Evolutionary conservation across 1,139 yeast genomes (phyloP), one percentile per base, ranked within the genome.

Genomic region (Taphrina populina): DNA sequence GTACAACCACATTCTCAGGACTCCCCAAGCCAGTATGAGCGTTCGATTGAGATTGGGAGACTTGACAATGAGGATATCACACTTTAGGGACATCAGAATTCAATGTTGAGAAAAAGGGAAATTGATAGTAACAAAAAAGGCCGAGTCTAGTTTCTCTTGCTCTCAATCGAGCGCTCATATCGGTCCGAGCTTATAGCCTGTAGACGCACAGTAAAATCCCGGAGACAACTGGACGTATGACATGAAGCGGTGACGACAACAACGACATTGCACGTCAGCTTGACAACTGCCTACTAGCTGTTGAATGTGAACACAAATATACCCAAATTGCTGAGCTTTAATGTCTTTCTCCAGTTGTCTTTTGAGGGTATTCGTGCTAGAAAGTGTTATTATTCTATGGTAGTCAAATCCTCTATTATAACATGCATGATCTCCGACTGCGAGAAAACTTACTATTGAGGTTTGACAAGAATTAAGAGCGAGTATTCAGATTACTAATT

Each of bases 221-320:
- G n/a, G n/a, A n/a, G n/a, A n/a, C n/a, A n/a, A n/a, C n/a, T n/a
- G n/a, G n/a, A n/a, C n/a, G n/a, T n/a, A n/a, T n/a, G n/a, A n/a
- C n/a, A 21, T 23, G 43, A 37, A 29, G 32, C 33, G 36, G 32
- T 43, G 47, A 43, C 36, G 47, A 43, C 32, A 43, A 11, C 17
- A 17, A 26, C 47, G 47, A 43, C 47, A 43, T 43, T 43, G 47
- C 47, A 43, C 47, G 47, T 43, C 47, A 43, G 47, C 47, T 43
- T 29, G 47, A 43, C 26, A 26, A 43, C 34, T 43, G 47, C 47
- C 47, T 43, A 43, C 47, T 43, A 43, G 47, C 47, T 43, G 19
- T 30, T 26, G 37, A 35, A 23, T 24, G 26, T 24, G 32, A 43
- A 24, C 32, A 29, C 19, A 43, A 40, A 26, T 43, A 43, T 43